A percentile compares a stretch with the other conserved stretches of the same genome.
phyloP scores from a whole-genome alignment of 1,284 basidiomycete species.

The Rhodotorula sp. region DNA sequence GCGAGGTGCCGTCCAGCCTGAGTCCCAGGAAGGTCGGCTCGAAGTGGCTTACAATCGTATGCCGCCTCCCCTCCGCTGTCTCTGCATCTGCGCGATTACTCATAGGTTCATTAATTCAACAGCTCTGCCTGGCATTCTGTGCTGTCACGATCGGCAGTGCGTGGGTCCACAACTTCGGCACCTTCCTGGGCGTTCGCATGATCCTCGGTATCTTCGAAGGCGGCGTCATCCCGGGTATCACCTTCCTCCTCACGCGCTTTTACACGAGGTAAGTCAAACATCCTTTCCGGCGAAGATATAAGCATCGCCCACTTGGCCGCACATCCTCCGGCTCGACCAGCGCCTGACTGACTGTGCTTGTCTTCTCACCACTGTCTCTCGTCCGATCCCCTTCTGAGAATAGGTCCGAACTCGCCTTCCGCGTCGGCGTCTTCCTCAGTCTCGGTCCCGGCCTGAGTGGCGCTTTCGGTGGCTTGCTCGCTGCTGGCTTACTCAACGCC shows the following conservation, averaged over 20 bases:
- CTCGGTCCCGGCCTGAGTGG: conserved; percentile 33
- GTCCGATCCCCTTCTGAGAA: too few species aligned
- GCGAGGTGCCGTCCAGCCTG: conserved; percentile 46
- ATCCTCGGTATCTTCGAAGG: conserved; percentile 51
- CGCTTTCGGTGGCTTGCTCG: conserved; percentile 46
- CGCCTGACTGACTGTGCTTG: too few species aligned
- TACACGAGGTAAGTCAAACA: too few species aligned
- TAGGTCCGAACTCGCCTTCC: conserved; percentile 41
- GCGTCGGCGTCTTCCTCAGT: conserved; percentile 41
- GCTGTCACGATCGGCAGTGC: conserved; percentile 42
- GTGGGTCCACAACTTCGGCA: conserved; percentile 48
- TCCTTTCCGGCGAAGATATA: too few species aligned
- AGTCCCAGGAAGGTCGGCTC: conserved; percentile 39
- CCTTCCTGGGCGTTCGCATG: conserved; percentile 50
- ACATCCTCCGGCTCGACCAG: too few species aligned
- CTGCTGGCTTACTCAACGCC: conserved; percentile 33
- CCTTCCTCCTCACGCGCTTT: conserved; percentile 45
- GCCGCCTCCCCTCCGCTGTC: background rate
- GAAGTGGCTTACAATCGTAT: conserved; percentile 34
- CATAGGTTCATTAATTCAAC: background rate
- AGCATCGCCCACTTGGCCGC: too few species aligned
- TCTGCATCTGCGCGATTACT: too few species aligned
- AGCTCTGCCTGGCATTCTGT: conserved; percentile 37
- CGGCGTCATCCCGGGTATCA: conserved; percentile 50
- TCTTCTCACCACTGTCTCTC: too few species aligned